Conservation (phyloP, 768 basidiomycete species). For the Pholiota molesta region DNA sequence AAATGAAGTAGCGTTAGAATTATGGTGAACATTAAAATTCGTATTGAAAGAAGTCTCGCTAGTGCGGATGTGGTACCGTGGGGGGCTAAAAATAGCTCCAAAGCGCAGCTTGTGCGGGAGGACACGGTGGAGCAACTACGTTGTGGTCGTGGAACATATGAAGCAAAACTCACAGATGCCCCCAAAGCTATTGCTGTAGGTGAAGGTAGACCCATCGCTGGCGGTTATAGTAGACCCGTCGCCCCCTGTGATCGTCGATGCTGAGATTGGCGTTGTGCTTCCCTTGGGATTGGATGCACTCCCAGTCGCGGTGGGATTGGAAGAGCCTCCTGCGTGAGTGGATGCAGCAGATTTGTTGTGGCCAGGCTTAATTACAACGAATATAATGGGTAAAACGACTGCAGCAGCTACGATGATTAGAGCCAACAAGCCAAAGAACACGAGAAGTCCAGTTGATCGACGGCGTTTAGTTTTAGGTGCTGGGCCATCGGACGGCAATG, state of each 20-base stretch:
- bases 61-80: constrained; percentile 1
- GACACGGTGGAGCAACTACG: neutral
- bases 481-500: neutral
- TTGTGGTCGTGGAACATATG: neutral
- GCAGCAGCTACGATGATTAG: constrained; percentile 30
- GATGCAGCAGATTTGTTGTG: constrained; percentile 13
- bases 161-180: constrained; percentile 61
- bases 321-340: constrained; percentile 2
- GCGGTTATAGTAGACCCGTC: constrained; percentile 69
- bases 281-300: constrained; percentile 9
- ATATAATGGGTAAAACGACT: constrained; percentile 37
- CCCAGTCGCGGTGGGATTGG: neutral
- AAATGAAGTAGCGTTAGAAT: neutral
- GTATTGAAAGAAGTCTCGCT: no score
- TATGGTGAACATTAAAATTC: neutral
- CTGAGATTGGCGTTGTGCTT: constrained; percentile 14
- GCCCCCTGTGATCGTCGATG: constrained; percentile 50
- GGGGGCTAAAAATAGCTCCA: neutral
- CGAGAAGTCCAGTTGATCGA: constrained; percentile 10
- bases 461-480: constrained; percentile 20
- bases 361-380: constrained; percentile 32
- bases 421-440: constrained; percentile 17
- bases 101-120: neutral
- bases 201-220: constrained; percentile 72
- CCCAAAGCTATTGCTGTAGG: constrained; percentile 77